These are phyloP conservation scores for Chamaecyparis obtusa DNA, from an alignment of 75 land plant species.

Conservation along the genomic window DNA sequence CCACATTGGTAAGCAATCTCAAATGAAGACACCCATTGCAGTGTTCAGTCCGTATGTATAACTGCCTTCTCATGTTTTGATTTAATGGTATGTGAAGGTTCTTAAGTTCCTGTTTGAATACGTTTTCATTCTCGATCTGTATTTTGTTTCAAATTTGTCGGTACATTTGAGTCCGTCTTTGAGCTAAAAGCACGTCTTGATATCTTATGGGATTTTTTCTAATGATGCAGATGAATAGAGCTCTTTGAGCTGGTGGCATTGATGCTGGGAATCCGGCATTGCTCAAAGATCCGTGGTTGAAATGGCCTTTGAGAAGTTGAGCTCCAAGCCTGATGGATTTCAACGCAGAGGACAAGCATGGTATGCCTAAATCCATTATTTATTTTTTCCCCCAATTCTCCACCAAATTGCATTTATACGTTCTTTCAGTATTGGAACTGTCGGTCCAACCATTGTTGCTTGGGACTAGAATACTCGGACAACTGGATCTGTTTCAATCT, in stretches of 20 bases:
- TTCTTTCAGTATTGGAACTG: too few relatives aligned
- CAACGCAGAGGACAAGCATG: constrained; percentile 20
- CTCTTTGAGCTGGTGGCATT: neutral
- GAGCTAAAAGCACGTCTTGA: neutral
- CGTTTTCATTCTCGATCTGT: neutral
- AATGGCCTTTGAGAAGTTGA: neutral
- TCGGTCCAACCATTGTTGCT: neutral
- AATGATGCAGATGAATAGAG: neutral
- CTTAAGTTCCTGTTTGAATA: neutral
- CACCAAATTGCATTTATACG: neutral
- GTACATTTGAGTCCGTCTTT: neutral
- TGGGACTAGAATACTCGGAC: neutral
- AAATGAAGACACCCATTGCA: neutral
- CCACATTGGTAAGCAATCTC: neutral
- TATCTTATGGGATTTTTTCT: neutral
- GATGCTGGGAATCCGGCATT: neutral
- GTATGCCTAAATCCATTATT: constrained; percentile 1
- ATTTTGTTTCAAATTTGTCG: neutral
- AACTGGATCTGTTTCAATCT: neutral
- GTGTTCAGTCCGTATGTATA: neutral
- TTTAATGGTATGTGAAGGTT: neutral
- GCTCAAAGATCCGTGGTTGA: neutral
- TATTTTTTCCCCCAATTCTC: neutral
- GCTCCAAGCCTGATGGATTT: constrained; percentile 13
- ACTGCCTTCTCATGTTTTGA: neutral